Evolutionary conservation across 1,284 basidiomycete genomes (phyloP).

Genomic region (Austropuccinia psidii): DNA sequence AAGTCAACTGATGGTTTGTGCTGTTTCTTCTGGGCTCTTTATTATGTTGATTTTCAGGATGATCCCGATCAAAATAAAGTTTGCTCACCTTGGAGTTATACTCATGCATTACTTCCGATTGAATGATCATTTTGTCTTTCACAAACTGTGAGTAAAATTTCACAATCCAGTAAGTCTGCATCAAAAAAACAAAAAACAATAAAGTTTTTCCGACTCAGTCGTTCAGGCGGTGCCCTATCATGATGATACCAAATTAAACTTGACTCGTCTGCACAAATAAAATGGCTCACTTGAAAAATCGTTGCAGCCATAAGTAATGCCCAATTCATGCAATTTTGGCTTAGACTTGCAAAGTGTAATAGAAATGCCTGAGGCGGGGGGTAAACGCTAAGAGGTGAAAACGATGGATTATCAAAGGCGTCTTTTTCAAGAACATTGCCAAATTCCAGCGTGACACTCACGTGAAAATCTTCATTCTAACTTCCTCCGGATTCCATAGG

Average conservation of each 20-base stretch:
- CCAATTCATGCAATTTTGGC: conserved; percentile 65
- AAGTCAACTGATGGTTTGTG: no score
- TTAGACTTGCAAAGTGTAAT: conserved; percentile 61
- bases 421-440: neutral
- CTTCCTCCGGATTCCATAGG: conserved; percentile 65
- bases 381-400: conserved; percentile 53
- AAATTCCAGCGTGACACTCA: no score
- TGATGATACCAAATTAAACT: neutral
- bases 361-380: conserved; percentile 65
- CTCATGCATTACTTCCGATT: conserved; percentile 73
- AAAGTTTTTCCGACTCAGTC: conserved; percentile 32
- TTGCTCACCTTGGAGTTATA: conserved; percentile 62
- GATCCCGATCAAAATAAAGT: neutral
- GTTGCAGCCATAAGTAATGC: conserved; percentile 58
- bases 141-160: conserved; percentile 58
- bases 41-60: no score
- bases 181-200: conserved; percentile 35
- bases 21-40: no score
- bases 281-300: conserved; percentile 56
- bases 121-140: conserved; percentile 67
- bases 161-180: conserved; percentile 54
- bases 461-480: conserved; percentile 61
- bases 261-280: neutral
- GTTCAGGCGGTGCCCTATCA: no score
- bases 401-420: neutral